Base-by-base conservation (phyloP, 768 basidiomycete genomes). In the Coprinopsis sp. region DNA sequence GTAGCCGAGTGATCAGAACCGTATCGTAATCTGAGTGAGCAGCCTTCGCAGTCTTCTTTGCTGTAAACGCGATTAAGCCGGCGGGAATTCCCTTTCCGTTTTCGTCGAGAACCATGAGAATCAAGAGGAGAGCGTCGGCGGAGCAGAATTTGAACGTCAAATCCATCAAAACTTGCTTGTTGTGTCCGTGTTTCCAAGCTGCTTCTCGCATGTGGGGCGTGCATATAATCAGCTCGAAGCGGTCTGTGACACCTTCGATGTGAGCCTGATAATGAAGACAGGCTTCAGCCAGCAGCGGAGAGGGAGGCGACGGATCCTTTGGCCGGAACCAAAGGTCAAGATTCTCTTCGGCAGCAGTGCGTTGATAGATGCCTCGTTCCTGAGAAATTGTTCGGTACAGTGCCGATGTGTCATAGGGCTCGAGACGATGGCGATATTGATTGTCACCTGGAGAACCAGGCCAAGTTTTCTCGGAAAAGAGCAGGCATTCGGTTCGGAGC, bases 61-160 rank as follows among this genome's bases (percentile, higher is more conserved):
- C 58, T 10, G 56, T 57, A 38, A 62, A 62, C 4, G 61, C 16
- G 5, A 63, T 54, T 19, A 63, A 51, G 2, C 55, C 59, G 37
- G 67, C 54, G 0, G 67, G 69, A 39, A 68, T 42, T 2, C 66
- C 68, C 4, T 55, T 47, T 1, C 52, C 36, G 11, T 52, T 37
- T 5, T 62, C 56, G 42, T 70, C 60, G 7, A 68, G 27, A 2
- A 55, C 69, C 57, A 70, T 59, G 4, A 61, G 53, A 52, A 70
- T 67, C 12, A 54, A 54, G 3, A 69, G 59, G 6, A 66, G 45
- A 6, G 42, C 51, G 11, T 51, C 51, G 4, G 56, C 44, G 49
- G 53, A 49, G 41, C 50, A 47, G 46, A 62, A 37, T 6, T 57
- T 55, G 41, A 63, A 62, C 2, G 62, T 63, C 18, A 56, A 33